Percentiles rank a stretch among this genome's conserved stretches.
These are phyloP conservation scores for Byssochlamys sp. DNA, from an alignment of 2,329 filamentous ascomycete genomes.

Conservation along the genomic window DNA sequence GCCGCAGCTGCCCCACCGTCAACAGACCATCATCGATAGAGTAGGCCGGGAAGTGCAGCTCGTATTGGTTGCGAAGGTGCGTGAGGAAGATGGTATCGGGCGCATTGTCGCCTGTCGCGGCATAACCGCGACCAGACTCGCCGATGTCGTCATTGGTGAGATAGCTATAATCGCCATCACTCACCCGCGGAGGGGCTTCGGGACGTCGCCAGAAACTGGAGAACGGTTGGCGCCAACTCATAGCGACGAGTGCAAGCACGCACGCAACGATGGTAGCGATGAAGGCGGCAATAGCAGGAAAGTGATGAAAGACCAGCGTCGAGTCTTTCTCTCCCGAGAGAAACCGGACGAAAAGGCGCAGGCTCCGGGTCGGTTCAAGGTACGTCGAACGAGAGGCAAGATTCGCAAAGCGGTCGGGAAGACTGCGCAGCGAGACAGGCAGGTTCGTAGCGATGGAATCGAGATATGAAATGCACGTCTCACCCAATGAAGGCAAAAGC, in stretches of 20 bases:
- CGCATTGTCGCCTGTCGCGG: conserved; percentile 16
- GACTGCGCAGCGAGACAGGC: conserved; percentile 21
- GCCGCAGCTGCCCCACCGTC: conserved; percentile 33
- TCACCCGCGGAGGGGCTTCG: conserved; percentile 25
- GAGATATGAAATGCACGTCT: conserved; percentile 32
- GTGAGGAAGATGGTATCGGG: conserved; percentile 37
- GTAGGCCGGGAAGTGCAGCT: conserved; percentile 37
- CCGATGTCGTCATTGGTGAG: conserved; percentile 28
- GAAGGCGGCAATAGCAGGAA: conserved; percentile 10
- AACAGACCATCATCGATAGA: conserved; percentile 38
- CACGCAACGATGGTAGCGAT: conserved; percentile 18
- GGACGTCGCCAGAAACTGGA: conserved; percentile 24
- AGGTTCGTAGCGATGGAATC: conserved; percentile 24
- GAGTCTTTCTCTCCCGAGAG: conserved; percentile 11
- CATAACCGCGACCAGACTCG: conserved; percentile 11
- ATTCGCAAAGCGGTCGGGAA: conserved; percentile 22
- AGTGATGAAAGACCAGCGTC: neutral
- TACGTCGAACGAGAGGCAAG: conserved; percentile 11
- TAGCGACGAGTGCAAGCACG: conserved; percentile 19
- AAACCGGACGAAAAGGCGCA: conserved; percentile 15
- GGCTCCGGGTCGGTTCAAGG: conserved; percentile 3
- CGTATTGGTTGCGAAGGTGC: conserved; percentile 33
- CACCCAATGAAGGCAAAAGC: conserved; percentile 30
- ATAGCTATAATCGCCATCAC: conserved; percentile 31
- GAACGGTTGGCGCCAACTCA: conserved; percentile 27